Evolutionary conservation across 2,329 filamentous ascomycete genomes (phyloP).

Genomic region (Fusarium sp.): DNA sequence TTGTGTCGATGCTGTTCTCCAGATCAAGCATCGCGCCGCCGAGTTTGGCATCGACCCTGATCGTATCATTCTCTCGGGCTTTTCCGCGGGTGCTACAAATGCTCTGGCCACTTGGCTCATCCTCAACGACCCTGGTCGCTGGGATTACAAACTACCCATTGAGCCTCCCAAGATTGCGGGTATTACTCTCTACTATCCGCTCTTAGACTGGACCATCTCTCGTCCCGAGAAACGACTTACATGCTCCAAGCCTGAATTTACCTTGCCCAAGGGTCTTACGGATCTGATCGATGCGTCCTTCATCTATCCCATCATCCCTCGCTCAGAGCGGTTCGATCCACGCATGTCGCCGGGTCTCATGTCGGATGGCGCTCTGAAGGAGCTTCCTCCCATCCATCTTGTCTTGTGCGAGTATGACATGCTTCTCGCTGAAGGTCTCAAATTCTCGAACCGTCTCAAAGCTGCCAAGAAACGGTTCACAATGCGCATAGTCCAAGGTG

Average conservation of each 20-base stretch:
- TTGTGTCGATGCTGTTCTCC: constrained; percentile 69
- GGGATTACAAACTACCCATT: constrained; percentile 51
- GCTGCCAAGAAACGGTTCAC: constrained; percentile 47
- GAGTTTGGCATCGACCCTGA: constrained; percentile 66
- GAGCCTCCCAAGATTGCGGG: constrained; percentile 60
- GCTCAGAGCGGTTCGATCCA: constrained; percentile 59
- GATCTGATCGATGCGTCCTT: constrained; percentile 71
- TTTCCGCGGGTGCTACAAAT: constrained; percentile 69
- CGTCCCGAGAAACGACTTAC: constrained; percentile 65
- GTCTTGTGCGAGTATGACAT: constrained; percentile 73
- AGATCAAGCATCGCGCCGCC: constrained; percentile 63
- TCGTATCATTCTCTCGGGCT: constrained; percentile 68
- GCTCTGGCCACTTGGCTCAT: constrained; percentile 59
- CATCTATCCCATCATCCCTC: constrained; percentile 61
- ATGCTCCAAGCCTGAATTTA: constrained; percentile 64
- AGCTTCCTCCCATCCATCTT: constrained; percentile 64
- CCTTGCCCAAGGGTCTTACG: constrained; percentile 65
- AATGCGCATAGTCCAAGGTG: constrained; percentile 55
- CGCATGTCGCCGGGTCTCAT: constrained; percentile 68
- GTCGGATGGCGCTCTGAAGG: constrained; percentile 59
- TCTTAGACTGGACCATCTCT: constrained; percentile 67
- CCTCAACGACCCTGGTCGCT: constrained; percentile 54
- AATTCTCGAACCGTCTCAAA: constrained; percentile 67
- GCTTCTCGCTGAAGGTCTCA: constrained; percentile 67
- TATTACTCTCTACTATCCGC: constrained; percentile 68